Evolutionary conservation across 2,329 filamentous ascomycete genomes (phyloP).

Genomic region (Arthrobotrys iridis): DNA sequence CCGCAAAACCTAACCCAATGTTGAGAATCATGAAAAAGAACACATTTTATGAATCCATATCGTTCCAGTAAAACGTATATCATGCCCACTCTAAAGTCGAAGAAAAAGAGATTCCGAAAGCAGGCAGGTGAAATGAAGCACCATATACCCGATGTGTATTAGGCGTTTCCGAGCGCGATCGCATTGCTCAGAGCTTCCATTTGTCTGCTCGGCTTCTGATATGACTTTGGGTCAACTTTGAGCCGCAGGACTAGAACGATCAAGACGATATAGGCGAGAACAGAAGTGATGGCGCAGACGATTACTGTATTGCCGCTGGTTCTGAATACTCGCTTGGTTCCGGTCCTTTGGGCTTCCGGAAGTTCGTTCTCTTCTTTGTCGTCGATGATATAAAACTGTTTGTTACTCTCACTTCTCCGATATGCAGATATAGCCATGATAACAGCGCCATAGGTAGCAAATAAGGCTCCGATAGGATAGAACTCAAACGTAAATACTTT

Average conservation of each 20-base stretch:
- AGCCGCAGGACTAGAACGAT: conserved; percentile 27
- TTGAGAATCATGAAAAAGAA: too few relatives aligned
- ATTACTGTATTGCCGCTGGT: conserved; percentile 54
- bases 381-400: conserved; percentile 78
- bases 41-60: too few relatives aligned
- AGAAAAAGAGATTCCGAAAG: too few relatives aligned
- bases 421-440: conserved; percentile 85
- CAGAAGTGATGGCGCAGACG: conserved; percentile 38
- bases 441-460: conserved; percentile 88
- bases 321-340: conserved; percentile 40
- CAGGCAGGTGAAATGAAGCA: too few relatives aligned
- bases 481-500: conserved; percentile 98
- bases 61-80: too few relatives aligned
- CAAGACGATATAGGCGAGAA: conserved; percentile 22
- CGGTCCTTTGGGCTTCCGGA: conserved; percentile 8
- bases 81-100: too few relatives aligned
- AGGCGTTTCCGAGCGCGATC: conserved; percentile 10
- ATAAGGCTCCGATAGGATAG: conserved; percentile 95
- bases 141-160: not conserved
- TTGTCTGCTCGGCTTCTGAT: not conserved
- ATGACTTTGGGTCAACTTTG: conserved; percentile 27
- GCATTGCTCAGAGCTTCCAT: conserved; percentile 18
- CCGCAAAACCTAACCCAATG: too few relatives aligned
- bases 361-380: conserved; percentile 50
- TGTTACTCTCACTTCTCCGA: conserved; percentile 88